A percentile compares a stretch with the other conserved stretches of the same genome.
phyloP scores from a whole-genome alignment of 768 basidiomycete genomes.

The Dictyophora rubrovolvata region DNA sequence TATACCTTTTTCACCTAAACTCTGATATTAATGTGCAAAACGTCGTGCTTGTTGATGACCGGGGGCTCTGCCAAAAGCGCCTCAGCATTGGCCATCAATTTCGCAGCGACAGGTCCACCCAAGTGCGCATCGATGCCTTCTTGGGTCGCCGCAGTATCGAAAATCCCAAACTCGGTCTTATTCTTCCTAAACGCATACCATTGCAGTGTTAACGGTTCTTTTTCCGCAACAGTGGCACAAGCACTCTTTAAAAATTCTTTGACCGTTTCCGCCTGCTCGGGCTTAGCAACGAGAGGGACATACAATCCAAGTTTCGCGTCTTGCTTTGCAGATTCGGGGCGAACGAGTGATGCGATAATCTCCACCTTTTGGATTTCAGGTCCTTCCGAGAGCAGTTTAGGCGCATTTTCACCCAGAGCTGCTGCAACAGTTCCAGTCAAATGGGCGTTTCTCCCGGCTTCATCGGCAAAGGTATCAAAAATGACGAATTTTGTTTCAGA shows the following conservation, averaged over 20 bases:
- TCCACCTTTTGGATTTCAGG: conserved; percentile 21
- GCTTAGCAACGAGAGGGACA: conserved; percentile 27
- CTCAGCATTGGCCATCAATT: conserved; percentile 24
- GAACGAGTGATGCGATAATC: conserved; percentile 25
- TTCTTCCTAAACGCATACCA: conserved; percentile 32
- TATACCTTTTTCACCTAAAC: background rate
- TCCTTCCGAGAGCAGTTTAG: conserved; percentile 18
- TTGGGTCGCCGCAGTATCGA: conserved; percentile 29
- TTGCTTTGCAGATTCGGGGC: conserved; percentile 8
- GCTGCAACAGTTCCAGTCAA: conserved; percentile 26
- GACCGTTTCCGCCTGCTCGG: conserved; percentile 25
- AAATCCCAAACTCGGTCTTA: conserved; percentile 28
- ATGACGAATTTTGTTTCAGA: conserved; percentile 18
- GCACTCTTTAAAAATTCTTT: conserved; percentile 26
- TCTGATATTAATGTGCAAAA: conserved; percentile 24
- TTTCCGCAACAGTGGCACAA: conserved; percentile 23
- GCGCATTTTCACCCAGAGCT: conserved; percentile 25
- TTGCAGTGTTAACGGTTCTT: conserved; percentile 23
- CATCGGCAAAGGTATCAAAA: conserved; percentile 31
- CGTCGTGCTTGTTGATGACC: conserved; percentile 23
- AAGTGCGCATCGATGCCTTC: conserved; percentile 25
- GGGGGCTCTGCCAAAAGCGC: conserved; percentile 22
- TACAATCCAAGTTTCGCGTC: conserved; percentile 20
- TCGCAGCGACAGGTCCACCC: conserved; percentile 25
- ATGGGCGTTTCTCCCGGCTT: conserved; percentile 26